Base-by-base conservation (phyloP, 768 basidiomycete species). In the Suillus subaureus region DNA sequence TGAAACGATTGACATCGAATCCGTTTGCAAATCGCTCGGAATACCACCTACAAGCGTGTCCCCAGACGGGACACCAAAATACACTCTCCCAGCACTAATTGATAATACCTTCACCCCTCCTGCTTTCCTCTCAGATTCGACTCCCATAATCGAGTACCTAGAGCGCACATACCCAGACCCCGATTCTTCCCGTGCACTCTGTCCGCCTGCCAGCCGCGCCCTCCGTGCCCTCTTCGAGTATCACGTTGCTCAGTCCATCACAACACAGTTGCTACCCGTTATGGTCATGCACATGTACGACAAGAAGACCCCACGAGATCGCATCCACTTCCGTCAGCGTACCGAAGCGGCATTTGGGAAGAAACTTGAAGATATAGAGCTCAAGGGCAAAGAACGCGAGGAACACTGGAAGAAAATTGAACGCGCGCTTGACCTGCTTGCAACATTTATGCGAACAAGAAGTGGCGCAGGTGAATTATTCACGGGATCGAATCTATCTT, bases 111-210 rank as follows among this genome's bases (percentile, higher is more conserved):
- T 67, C 56, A 55, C 70, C 4, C 57, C 67, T 26, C 71, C 73
- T 35, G 65, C 74, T 8, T 61, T 69, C n/a, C 49, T 79, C 3
- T 74, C 78, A 7, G 79, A 81, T 62, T 79, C 78, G 9, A 71
- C 70, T 3, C 73, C 73, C 23, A 81, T 81, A 55, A 69, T 79
- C 28, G 73, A 76, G 58, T 79, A 80, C 66, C 75, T 81, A 45
- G 80, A 81, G 42, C 70, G 62, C 23, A 71, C 70, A n/a, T 74
- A 70, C 43, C 66, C 68, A 21, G 61, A 64, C 35, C 69, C 67
- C 9, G 72, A 71, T 6, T 63, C 52, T 54, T 52, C 57, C n/a
- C 61, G 61, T 16, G 51, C 54, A 52, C 51, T 73, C 31, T 67
- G 65, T 40, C 79, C 75, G 1, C 63, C 55, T 6, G 61, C 68